These are phyloP conservation scores for Priceomyces medius DNA, from an alignment of 805 yeast genomes.

Conservation along the genomic window DNA sequence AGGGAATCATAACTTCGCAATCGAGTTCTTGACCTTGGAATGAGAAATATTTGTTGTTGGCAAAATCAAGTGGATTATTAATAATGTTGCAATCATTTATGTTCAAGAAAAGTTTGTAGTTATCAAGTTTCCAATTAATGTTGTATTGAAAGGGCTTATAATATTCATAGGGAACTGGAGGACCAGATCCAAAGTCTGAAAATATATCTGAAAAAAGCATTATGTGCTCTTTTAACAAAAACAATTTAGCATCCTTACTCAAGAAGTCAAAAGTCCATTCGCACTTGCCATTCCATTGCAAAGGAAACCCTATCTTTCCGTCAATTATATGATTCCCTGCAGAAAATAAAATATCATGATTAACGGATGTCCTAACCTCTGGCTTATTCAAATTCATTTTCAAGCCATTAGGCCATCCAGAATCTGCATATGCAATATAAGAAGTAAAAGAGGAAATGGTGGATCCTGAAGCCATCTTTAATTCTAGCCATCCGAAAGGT, in stretches of 20 bases:
- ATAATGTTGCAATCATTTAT: constrained; percentile 87
- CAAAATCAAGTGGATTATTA: constrained; percentile 82
- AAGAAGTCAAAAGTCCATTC: constrained; percentile 61
- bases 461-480: constrained; percentile 58
- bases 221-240: constrained; percentile 79
- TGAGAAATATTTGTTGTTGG: constrained; percentile 74
- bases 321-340: constrained; percentile 57
- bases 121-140: constrained; percentile 56
- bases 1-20: constrained; percentile 55
- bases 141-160: constrained; percentile 71
- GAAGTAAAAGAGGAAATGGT: constrained; percentile 47
- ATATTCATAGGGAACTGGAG: constrained; percentile 66
- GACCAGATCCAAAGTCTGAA: constrained; percentile 75
- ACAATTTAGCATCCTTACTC: constrained; percentile 56
- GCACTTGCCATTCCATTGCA: constrained; percentile 79
- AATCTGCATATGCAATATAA: constrained; percentile 49
- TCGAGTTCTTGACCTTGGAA: constrained; percentile 62
- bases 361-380: constrained; percentile 78
- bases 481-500: constrained; percentile 91
- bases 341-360: constrained; percentile 74
- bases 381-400: constrained; percentile 48
- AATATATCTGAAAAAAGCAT: constrained; percentile 68
- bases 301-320: constrained; percentile 66
- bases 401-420: constrained; percentile 54
- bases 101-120: constrained; percentile 66